phyloP scores from a whole-genome alignment of 805 yeast genomes.

The Limtongozyma cylindracea region DNA sequence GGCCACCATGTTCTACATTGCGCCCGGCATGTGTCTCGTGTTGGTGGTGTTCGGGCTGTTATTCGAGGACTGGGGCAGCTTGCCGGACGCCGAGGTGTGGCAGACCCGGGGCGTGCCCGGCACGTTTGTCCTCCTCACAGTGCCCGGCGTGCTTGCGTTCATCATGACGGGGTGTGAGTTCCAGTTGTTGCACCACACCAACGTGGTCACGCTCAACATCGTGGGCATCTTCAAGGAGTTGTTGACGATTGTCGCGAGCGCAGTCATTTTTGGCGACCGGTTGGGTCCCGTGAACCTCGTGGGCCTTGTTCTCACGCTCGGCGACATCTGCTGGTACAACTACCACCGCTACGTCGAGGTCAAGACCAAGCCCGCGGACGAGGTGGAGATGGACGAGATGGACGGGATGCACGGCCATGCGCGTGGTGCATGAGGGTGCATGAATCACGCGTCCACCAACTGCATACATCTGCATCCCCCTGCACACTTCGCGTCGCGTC shows the following conservation, averaged over 20 bases:
- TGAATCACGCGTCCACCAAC: too few relatives aligned
- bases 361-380: neutral
- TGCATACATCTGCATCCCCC: too few relatives aligned
- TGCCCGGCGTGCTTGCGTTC: conserved; percentile 78
- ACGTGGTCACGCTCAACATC: conserved; percentile 64
- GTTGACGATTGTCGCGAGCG: conserved; percentile 50
- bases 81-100: conserved; percentile 39
- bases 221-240: conserved; percentile 90
- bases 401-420: too few relatives aligned
- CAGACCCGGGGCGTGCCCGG: conserved; percentile 21
- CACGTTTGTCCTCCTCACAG: conserved; percentile 31
- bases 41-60: conserved; percentile 35
- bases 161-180: conserved; percentile 79
- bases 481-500: too few relatives aligned
- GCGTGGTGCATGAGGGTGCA: too few relatives aligned
- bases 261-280: conserved; percentile 47
- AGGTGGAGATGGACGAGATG: neutral
- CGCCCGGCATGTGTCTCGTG: conserved; percentile 59
- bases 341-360: conserved; percentile 19
- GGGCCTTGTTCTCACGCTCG: conserved; percentile 53
- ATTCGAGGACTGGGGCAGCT: conserved; percentile 41
- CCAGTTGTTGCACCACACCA: conserved; percentile 55
- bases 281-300: conserved; percentile 39
- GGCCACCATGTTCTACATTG: conserved; percentile 55
- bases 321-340: conserved; percentile 71